Percentiles rank a stretch among this genome's conserved stretches.
phyloP scores from a whole-genome alignment of 1,284 basidiomycete species.

The Cystobasidium slooffiae region DNA sequence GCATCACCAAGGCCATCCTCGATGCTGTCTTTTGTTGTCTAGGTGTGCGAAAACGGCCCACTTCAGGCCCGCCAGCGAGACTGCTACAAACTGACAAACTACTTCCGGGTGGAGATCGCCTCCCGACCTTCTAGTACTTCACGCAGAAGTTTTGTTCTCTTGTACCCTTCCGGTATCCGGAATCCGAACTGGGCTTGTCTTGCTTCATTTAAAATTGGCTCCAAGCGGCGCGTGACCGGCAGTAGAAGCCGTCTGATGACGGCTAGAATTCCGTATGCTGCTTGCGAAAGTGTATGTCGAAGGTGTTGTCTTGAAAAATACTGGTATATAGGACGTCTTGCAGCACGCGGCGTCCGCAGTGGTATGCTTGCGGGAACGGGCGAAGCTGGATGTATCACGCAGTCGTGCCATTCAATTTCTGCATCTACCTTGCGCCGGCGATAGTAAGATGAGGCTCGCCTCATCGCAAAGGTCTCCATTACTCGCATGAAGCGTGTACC shows the following conservation, averaged over 20 bases:
- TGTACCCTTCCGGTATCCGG: neutral
- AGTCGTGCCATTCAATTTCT: slow-evolving; percentile 14
- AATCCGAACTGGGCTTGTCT: slow-evolving; percentile 30
- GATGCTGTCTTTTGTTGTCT: too few species aligned
- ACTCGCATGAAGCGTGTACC: slow-evolving; percentile 54
- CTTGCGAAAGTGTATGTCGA: neutral
- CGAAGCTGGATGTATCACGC: neutral
- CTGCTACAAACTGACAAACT: neutral
- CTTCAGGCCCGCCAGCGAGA: too few species aligned
- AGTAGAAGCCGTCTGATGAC: neutral
- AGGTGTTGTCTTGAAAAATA: slow-evolving; percentile 14
- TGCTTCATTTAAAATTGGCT: slow-evolving; percentile 5
- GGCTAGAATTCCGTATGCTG: neutral
- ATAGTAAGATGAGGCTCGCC: slow-evolving; percentile 1
- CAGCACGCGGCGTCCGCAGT: neutral
- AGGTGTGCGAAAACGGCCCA: too few species aligned
- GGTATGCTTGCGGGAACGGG: neutral
- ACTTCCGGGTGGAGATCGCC: slow-evolving; percentile 3
- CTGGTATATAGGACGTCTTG: neutral
- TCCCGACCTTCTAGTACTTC: slow-evolving; percentile 4
- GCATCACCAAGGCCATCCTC: too few species aligned
- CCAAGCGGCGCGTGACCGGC: neutral
- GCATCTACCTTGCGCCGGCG: neutral
- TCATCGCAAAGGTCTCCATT: slow-evolving; percentile 51
- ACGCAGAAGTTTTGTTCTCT: neutral